phyloP scores from a whole-genome alignment of 2,329 filamentous ascomycete species.

The Thermothelomyces thermophilus region DNA sequence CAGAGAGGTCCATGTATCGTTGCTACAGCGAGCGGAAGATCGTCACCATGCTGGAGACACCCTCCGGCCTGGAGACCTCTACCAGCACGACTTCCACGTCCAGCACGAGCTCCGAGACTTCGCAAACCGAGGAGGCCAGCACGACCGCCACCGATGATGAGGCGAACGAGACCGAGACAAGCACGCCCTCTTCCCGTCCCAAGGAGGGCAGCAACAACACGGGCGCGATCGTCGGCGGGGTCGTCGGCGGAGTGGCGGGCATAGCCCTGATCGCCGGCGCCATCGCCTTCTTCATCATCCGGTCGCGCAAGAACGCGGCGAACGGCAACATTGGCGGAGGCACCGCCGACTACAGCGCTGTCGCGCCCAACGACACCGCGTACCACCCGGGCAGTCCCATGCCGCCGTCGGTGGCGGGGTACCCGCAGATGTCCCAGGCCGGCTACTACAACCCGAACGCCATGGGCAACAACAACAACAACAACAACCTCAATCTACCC shows the following conservation, averaged over 20 bases:
- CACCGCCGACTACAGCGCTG: constrained; percentile 16
- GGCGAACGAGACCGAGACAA: not conserved
- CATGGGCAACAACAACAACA: not conserved
- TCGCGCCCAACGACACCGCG: constrained; percentile 12
- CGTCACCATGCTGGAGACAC: constrained; percentile 31
- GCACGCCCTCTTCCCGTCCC: not conserved
- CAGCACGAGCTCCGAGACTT: not conserved
- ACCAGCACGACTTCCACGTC: not conserved
- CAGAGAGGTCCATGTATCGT: constrained; percentile 32
- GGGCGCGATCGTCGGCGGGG: constrained; percentile 29
- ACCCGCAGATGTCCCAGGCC: constrained; percentile 4
- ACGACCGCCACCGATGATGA: not conserved
- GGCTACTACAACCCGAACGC: constrained; percentile 9
- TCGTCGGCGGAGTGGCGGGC: constrained; percentile 27
- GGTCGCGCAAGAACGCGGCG: constrained; percentile 24
- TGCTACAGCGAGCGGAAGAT: constrained; percentile 28
- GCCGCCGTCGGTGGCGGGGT: not conserved
- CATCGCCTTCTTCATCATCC: constrained; percentile 24
- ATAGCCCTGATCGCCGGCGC: constrained; percentile 23
- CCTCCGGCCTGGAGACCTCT: constrained; percentile 20
- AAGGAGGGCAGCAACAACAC: constrained; percentile 19
- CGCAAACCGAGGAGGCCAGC: not conserved
- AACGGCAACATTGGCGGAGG: constrained; percentile 15
- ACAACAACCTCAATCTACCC: not conserved
- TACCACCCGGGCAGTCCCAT: constrained; percentile 4